Evolutionary conservation across 495 filamentous ascomycete genomes (phyloP).

Genomic region (Hypoxylon cercidicola): DNA sequence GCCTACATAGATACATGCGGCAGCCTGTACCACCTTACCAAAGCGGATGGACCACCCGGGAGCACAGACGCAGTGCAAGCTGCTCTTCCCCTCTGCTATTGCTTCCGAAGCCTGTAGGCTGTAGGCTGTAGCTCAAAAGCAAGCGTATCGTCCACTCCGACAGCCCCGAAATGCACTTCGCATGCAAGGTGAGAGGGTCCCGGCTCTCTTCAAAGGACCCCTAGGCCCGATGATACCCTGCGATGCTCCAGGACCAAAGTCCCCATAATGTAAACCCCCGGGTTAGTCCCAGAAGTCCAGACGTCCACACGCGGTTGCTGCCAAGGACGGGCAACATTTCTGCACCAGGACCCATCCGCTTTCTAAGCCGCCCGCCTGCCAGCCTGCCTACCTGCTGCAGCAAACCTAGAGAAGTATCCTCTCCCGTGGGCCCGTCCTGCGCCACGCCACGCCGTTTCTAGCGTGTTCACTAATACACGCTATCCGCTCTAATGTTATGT

Average conservation of each 20-base stretch:
- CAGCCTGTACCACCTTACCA: conserved; percentile 35
- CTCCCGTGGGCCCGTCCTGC: conserved; percentile 22
- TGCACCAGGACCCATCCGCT: conserved; percentile 24
- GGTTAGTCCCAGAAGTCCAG: conserved; percentile 10
- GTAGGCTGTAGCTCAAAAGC: conserved; percentile 25
- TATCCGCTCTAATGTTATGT: conserved; percentile 12
- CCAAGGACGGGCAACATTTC: conserved; percentile 29
- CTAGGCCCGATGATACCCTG: conserved; percentile 24
- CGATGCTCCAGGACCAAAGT: conserved; percentile 13
- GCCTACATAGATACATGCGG: conserved; percentile 32
- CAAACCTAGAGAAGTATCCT: conserved; percentile 9
- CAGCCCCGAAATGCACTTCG: conserved; percentile 15
- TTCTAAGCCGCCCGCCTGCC: conserved; percentile 1
- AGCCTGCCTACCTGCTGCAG: conserved; percentile 6
- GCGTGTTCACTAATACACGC: conserved; percentile 20
- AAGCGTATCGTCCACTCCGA: conserved; percentile 22
- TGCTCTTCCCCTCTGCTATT: conserved; percentile 4
- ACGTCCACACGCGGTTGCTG: conserved; percentile 9
- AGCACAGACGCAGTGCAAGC: conserved; percentile 8
- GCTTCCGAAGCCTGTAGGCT: conserved; percentile 10
- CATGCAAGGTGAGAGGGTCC: conserved; percentile 34
- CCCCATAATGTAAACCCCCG: conserved; percentile 15
- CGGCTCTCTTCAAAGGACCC: conserved; percentile 20
- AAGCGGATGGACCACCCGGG: conserved; percentile 24
- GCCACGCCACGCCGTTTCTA: conserved; percentile 34